A percentile compares a stretch with the other conserved stretches of the same genome.
These are phyloP conservation scores for Diaporthe eres DNA, from an alignment of 2,329 filamentous ascomycete species.

Conservation along the genomic window DNA sequence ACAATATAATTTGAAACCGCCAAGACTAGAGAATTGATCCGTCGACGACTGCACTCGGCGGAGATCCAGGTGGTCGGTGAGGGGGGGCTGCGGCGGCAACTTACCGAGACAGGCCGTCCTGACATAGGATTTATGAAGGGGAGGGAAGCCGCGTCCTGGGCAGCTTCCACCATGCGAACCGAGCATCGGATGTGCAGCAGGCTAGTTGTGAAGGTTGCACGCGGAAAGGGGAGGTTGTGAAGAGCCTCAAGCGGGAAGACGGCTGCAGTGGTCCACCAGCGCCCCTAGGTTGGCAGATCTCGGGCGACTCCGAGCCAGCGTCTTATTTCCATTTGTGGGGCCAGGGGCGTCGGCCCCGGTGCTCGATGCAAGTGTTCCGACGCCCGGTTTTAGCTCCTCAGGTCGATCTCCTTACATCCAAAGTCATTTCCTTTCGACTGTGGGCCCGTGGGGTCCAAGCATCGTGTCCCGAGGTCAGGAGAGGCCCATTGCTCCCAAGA, in stretches of 20 bases:
- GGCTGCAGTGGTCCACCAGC: conserved; percentile 8
- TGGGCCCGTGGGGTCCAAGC: background rate
- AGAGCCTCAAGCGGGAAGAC: conserved; percentile 34
- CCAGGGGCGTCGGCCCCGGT: conserved; percentile 31
- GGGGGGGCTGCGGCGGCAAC: conserved; percentile 14
- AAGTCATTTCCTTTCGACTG: conserved; percentile 21
- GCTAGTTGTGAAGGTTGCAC: conserved; percentile 18
- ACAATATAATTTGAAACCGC: conserved; percentile 41
- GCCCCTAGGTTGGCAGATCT: conserved; percentile 34
- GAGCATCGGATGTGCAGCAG: conserved; percentile 19
- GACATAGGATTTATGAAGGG: background rate
- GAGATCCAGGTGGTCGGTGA: background rate
- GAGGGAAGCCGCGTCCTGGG: background rate
- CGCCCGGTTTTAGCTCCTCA: conserved; percentile 19
- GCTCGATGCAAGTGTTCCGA: conserved; percentile 1
- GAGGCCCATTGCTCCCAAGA: background rate
- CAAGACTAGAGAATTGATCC: conserved; percentile 39
- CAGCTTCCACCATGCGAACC: conserved; percentile 3
- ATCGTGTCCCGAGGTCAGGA: conserved; percentile 19
- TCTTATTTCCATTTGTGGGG: conserved; percentile 24
- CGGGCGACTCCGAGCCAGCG: conserved; percentile 38
- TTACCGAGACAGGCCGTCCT: background rate
- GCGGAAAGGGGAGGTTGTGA: background rate
- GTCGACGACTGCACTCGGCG: conserved; percentile 24
- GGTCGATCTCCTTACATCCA: conserved; percentile 26